These are phyloP conservation scores for Platismatia glauca DNA, from an alignment of 495 filamentous ascomycete genomes.

Conservation along the genomic window DNA sequence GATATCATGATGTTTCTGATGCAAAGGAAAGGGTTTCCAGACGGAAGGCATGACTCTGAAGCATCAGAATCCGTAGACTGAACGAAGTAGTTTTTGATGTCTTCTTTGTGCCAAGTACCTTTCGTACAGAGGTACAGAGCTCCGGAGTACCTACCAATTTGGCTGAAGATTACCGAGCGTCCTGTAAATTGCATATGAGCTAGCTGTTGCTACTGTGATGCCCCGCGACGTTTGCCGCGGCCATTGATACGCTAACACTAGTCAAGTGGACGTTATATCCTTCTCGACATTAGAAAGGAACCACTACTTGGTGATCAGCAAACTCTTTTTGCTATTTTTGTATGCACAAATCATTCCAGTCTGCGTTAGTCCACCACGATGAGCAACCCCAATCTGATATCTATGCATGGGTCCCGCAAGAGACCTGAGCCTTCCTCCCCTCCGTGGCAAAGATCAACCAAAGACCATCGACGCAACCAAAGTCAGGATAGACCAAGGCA, in stretches of 20 bases:
- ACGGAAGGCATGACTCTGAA: conserved; percentile 29
- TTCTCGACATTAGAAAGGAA: neutral
- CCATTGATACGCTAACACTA: neutral
- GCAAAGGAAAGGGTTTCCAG: conserved; percentile 34
- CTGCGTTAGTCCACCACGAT: neutral
- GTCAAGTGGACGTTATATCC: neutral
- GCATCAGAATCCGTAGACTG: neutral
- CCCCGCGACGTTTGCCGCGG: neutral
- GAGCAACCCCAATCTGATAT: neutral
- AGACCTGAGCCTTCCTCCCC: conserved; percentile 3
- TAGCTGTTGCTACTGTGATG: neutral
- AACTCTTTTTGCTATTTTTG: neutral
- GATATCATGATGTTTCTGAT: conserved; percentile 13
- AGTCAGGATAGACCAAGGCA: conserved; percentile 17
- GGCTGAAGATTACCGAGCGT: neutral
- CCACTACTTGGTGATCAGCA: neutral
- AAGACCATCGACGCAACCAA: conserved; percentile 13
- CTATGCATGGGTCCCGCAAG: conserved; percentile 12
- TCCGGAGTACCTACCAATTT: no score
- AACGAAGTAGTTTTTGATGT: neutral
- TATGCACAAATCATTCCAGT: neutral
- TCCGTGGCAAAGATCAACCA: conserved; percentile 15
- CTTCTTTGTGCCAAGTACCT: no score
- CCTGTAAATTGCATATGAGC: neutral
- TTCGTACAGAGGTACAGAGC: neutral